A percentile compares a stretch with the other conserved stretches of the same genome.
These are phyloP conservation scores for Pichia deserticola DNA, from an alignment of 805 yeast species.

Conservation along the genomic window DNA sequence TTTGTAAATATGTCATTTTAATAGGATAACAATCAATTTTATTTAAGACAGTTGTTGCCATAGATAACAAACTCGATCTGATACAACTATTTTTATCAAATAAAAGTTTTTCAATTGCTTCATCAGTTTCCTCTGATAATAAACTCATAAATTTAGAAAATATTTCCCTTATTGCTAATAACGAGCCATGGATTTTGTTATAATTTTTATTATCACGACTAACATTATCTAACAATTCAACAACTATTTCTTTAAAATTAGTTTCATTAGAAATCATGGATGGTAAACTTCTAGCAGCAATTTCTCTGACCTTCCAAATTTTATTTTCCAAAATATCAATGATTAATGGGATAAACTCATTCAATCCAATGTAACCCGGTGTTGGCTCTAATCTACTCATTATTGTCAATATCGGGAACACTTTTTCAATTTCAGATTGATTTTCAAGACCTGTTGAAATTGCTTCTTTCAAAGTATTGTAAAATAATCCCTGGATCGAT, in stretches of 20 bases:
- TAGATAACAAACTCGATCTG: conserved; percentile 9
- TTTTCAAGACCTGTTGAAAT: conserved; percentile 27
- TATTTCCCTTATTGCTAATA: conserved; percentile 41
- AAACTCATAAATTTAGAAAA: conserved; percentile 9
- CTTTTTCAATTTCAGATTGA: conserved; percentile 35
- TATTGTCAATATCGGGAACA: conserved; percentile 71
- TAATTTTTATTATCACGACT: conserved; percentile 19
- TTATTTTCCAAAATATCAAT: conserved; percentile 40
- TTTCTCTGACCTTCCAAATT: conserved; percentile 81
- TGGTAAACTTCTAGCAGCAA: conserved; percentile 69
- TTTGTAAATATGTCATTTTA: conserved; percentile 18
- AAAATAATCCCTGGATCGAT: conserved; percentile 43
- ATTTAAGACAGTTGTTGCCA: conserved; percentile 14
- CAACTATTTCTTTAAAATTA: conserved; percentile 22
- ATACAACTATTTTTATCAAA: background rate
- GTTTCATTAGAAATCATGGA: conserved; percentile 35
- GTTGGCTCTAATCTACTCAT: conserved; percentile 61
- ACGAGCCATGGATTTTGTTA: conserved; percentile 53
- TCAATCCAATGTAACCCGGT: conserved; percentile 44
- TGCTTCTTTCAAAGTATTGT: conserved; percentile 33
- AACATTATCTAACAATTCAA: conserved; percentile 7
- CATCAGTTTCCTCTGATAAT: conserved; percentile 1
- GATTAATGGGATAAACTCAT: conserved; percentile 44
- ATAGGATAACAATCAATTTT: conserved; percentile 17
- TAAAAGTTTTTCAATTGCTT: background rate